These are phyloP conservation scores for Candida oleophila DNA, from an alignment of 805 yeast genomes.

Conservation along the genomic window DNA sequence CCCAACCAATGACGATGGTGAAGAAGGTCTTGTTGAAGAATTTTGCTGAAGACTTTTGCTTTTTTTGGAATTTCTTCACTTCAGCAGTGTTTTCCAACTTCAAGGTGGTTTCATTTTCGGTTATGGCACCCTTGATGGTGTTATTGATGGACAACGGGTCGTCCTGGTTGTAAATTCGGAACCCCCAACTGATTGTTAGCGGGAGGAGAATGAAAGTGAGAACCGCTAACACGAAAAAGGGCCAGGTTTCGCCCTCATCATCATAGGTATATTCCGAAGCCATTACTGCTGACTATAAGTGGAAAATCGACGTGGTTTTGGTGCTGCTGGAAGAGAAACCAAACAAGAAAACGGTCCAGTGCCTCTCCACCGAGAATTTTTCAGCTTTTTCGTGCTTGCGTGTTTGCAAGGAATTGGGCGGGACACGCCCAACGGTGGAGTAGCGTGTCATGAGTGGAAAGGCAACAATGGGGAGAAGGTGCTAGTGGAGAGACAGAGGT, in stretches of 20 bases:
- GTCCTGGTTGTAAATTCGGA: constrained; percentile 16
- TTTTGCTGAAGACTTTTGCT: constrained; percentile 24
- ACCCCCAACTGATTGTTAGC: constrained; percentile 40
- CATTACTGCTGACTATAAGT: constrained; percentile 24
- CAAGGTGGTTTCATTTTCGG: constrained; percentile 32
- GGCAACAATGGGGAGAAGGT: no score
- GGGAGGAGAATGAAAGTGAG: constrained; percentile 70
- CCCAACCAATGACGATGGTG: constrained; percentile 58
- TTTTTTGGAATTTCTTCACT: constrained; percentile 24
- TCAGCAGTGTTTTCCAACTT: constrained; percentile 20
- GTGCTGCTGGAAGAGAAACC: no score
- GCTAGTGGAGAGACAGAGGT: no score
- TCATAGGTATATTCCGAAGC: constrained; percentile 71
- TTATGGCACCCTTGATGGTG: constrained; percentile 30
- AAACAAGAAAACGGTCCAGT: no score
- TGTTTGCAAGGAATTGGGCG: neutral
- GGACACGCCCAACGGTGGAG: neutral
- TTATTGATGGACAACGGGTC: constrained; percentile 19
- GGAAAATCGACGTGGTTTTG: no score
- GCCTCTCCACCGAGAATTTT: neutral
- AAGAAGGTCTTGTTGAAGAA: constrained; percentile 39
- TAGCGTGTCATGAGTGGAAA: neutral
- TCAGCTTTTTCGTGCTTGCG: constrained; percentile 1
- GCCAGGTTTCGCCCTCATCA: constrained; percentile 91
- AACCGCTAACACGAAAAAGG: constrained; percentile 78